Base-by-base conservation (phyloP, 331 rosid genomes). In the Arachis monticola region DNA sequence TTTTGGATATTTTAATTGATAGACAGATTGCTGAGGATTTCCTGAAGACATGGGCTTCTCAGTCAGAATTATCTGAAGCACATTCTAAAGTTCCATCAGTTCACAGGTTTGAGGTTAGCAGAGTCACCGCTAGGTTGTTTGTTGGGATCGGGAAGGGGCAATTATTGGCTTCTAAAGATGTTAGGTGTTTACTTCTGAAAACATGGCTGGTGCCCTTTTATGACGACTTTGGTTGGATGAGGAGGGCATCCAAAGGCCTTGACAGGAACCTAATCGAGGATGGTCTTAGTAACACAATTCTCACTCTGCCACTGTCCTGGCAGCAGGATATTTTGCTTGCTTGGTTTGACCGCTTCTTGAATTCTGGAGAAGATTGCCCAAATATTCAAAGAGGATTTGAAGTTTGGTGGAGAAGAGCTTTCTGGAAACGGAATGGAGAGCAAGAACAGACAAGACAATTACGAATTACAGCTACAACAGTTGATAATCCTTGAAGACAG, bases 321-420 rank as follows among this genome's bases (percentile, higher is more conserved):
- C 99, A 95, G 74, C 96, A 95, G 74, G 99, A 95, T 59, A 83
- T 95, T 74, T 86, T 95, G 81, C 97, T 95, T 35, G 93, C 93
- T 72, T 95, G 99, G 99, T 92, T 95, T 82, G 76, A 95, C 67
- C 92, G 97, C 12, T 95, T 92, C 85, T 80, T 92, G 88, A 95
- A 90, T 78, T 92, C 96, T 0, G 90, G 97, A 0, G 99, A 95
- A 85, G 99, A 92, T 87, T 95, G 97, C 82, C 99, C 99, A 10
- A 95, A 95, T 72, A 90, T 95, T 77, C 99, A 90, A 84, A 86
- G 97, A 68, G 99, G 97, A 14, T 95, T 95, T 48, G 97, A 92
- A 82, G 95, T 95, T 75, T 95, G 99, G 99, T 95, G 99, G 99
- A 90, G 97, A 82, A 85, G 99, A 67, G 88, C 97, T 50, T 95